Conservation (phyloP, 2,329 filamentous ascomycete genomes). For the Colletotrichum filicis region DNA sequence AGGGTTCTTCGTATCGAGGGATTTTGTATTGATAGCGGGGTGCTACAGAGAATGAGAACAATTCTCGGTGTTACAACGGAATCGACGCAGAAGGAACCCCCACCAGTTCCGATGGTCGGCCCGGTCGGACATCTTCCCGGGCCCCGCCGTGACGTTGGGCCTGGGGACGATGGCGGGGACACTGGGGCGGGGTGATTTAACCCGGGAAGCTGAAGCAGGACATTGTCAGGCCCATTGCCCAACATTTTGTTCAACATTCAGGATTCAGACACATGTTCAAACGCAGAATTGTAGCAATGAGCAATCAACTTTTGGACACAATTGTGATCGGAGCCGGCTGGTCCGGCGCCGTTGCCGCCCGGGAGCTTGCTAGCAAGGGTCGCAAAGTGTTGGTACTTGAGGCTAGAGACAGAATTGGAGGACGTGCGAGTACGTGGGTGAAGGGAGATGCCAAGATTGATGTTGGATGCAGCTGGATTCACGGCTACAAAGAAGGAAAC, state of each 20-base stretch:
- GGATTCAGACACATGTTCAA: slow-evolving; percentile 11
- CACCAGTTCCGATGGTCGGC: slow-evolving; percentile 33
- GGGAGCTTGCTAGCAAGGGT: slow-evolving; percentile 23
- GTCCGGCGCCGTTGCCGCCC: slow-evolving; percentile 29
- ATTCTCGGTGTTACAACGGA: neutral
- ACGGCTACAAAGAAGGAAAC: slow-evolving; percentile 29
- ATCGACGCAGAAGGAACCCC: neutral
- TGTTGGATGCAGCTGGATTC: slow-evolving; percentile 33
- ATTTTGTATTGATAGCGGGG: neutral
- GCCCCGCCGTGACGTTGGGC: slow-evolving; percentile 18
- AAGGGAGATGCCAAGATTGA: slow-evolving; percentile 32
- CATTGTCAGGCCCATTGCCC: neutral
- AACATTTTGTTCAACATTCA: neutral
- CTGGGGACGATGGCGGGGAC: slow-evolving; percentile 9
- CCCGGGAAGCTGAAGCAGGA: neutral
- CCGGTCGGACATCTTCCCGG: slow-evolving; percentile 33
- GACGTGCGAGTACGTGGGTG: slow-evolving; percentile 31
- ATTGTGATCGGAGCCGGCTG: slow-evolving; percentile 34
- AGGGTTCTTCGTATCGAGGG: neutral
- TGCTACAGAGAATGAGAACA: neutral
- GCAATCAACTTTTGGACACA: slow-evolving; percentile 23
- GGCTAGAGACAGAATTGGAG: slow-evolving; percentile 34
- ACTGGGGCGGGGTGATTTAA: slow-evolving; percentile 14
- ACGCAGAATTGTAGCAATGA: slow-evolving; percentile 20
- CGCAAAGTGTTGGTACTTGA: slow-evolving; percentile 30